Conservation (phyloP, 2,329 filamentous ascomycete species). For the Samsoniella hepiali region DNA sequence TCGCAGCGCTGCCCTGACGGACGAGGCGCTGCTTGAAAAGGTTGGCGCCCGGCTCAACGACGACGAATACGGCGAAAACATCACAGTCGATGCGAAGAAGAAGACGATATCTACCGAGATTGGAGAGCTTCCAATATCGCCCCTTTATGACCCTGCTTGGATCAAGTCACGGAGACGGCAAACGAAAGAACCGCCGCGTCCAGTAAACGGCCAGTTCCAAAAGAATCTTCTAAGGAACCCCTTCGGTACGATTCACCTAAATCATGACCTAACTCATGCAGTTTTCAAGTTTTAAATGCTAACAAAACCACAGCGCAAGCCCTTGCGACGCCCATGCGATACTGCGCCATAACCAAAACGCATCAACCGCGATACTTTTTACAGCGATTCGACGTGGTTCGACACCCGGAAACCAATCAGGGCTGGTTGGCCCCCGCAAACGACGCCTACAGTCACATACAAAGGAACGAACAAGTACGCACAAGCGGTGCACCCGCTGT, state of each 20-base stretch:
- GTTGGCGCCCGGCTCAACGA: conserved; percentile 33
- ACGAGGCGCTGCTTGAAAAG: conserved; percentile 30
- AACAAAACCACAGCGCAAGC: conserved; percentile 49
- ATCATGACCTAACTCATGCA: too few relatives aligned
- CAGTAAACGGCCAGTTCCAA: conserved; percentile 47
- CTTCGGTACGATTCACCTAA: conserved; percentile 50
- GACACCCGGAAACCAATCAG: conserved; percentile 49
- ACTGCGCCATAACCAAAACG: conserved; percentile 47
- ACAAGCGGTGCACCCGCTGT: neutral
- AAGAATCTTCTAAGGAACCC: conserved; percentile 58
- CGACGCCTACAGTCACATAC: conserved; percentile 31
- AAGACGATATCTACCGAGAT: conserved; percentile 45
- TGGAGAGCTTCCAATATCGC: conserved; percentile 51
- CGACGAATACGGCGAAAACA: conserved; percentile 27
- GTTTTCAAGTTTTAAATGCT: neutral
- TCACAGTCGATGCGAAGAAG: conserved; percentile 36
- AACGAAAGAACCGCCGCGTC: conserved; percentile 36
- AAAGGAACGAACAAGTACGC: conserved; percentile 8
- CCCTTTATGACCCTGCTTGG: conserved; percentile 51
- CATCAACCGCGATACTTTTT: conserved; percentile 60
- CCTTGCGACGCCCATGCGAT: conserved; percentile 58
- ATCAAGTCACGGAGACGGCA: conserved; percentile 43
- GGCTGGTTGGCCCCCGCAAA: conserved; percentile 57
- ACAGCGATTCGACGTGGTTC: conserved; percentile 55
- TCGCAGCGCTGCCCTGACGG: conserved; percentile 29